These are phyloP conservation scores for Carex scoparia DNA, from an alignment of 176 grass and related monocot species.

Conservation along the genomic window DNA sequence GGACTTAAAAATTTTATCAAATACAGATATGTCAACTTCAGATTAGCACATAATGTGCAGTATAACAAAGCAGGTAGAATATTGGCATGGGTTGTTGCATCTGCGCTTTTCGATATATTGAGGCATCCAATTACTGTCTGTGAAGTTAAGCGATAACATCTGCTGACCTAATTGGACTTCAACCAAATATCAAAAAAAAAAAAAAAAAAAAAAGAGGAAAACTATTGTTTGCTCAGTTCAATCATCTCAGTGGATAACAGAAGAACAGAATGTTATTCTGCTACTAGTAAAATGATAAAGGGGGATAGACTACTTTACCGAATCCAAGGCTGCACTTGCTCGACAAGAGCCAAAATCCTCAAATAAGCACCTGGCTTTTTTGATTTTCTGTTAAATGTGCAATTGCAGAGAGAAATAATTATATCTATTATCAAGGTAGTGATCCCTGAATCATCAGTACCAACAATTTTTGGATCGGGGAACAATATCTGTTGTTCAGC, in stretches of 20 bases:
- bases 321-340: conserved; percentile 68
- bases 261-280: neutral
- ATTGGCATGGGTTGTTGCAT: neutral
- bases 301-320: conserved; percentile 27
- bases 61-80: neutral
- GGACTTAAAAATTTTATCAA: neutral
- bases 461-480: conserved; percentile 30
- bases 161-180: neutral
- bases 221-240: neutral
- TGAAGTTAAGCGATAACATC: neutral
- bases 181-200: neutral
- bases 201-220: neutral
- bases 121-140: neutral
- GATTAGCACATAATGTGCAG: neutral
- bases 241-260: neutral
- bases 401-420: conserved; percentile 43
- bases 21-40: neutral
- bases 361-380: conserved; percentile 39
- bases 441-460: conserved; percentile 50
- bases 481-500: conserved; percentile 32
- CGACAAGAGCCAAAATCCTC: conserved; percentile 38
- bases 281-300: neutral
- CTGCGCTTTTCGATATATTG: neutral
- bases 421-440: conserved; percentile 47
- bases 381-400: conserved; percentile 48